A percentile compares a stretch with the other conserved stretches of the same genome.
These are phyloP conservation scores for Scheffersomyces coipomensis DNA, from an alignment of 805 yeast genomes.

Conservation along the genomic window DNA sequence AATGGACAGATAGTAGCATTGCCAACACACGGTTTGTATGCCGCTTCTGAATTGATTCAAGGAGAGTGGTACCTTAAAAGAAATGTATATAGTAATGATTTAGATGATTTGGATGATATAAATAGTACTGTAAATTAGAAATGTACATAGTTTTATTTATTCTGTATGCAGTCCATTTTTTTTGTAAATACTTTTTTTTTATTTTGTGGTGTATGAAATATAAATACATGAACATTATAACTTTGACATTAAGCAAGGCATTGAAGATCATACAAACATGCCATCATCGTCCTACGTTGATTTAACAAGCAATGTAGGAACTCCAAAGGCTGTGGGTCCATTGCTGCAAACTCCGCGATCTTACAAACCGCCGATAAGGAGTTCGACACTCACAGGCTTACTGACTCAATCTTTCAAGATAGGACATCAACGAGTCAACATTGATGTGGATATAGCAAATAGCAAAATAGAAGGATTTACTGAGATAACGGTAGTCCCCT, in stretches of 20 bases:
- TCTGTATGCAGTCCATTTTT: too few species aligned
- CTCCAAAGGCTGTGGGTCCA: constrained; percentile 2
- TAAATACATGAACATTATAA: too few species aligned
- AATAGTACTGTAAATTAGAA: too few species aligned
- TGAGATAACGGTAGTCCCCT: constrained; percentile 78
- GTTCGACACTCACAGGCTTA: constrained; percentile 16
- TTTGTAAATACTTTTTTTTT: too few species aligned
- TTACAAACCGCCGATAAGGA: constrained; percentile 7
- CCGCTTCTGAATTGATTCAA: constrained; percentile 3
- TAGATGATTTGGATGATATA: too few species aligned
- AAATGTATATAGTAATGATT: constrained; percentile 8
- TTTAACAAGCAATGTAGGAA: background rate
- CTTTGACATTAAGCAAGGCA: too few species aligned
- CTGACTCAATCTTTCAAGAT: constrained; percentile 57
- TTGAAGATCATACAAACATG: background rate
- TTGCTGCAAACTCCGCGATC: constrained; percentile 11
- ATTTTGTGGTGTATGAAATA: too few species aligned
- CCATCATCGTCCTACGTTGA: background rate
- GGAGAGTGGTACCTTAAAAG: constrained; percentile 15
- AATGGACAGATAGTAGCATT: constrained; percentile 8
- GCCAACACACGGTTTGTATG: constrained; percentile 12
- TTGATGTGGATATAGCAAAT: constrained; percentile 76
- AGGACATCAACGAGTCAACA: constrained; percentile 78
- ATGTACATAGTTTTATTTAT: too few species aligned
- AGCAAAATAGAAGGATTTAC: constrained; percentile 67